Percentiles rank a stretch among this genome's conserved stretches.
Conservation (phyloP, 306 rosid species). For the Abrus pulchellus region DNA sequence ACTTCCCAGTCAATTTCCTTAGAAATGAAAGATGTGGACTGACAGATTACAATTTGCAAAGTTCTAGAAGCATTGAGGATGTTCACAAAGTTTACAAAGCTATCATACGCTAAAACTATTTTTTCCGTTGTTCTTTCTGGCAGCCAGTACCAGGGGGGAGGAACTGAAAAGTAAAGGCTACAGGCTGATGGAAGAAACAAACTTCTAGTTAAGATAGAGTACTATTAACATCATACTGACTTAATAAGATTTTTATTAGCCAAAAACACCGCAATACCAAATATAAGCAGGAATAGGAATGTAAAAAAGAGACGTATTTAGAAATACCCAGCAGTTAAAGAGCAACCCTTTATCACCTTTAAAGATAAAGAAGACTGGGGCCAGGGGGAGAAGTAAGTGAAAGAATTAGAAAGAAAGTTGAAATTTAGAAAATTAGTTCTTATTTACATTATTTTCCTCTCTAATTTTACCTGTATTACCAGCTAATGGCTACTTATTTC, state of each 20-base stretch:
- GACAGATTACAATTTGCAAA: slow-evolving; percentile 12
- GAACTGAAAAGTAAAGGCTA: slow-evolving; percentile 17
- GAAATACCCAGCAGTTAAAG: background rate
- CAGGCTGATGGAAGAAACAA: slow-evolving; percentile 22
- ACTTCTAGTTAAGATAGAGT: slow-evolving; percentile 22
- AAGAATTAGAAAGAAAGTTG: slow-evolving; percentile 9
- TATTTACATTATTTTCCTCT: background rate
- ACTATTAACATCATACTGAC: slow-evolving; percentile 8
- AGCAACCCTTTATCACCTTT: slow-evolving; percentile 8
- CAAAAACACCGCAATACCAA: slow-evolving; percentile 28
- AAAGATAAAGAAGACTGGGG: background rate
- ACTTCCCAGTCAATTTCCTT: slow-evolving; percentile 43
- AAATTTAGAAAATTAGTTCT: background rate
- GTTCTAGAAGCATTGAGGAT: slow-evolving; percentile 33
- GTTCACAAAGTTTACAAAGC: slow-evolving; percentile 26
- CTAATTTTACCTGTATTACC: background rate
- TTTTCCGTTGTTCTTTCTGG: background rate
- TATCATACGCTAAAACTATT: slow-evolving; percentile 19
- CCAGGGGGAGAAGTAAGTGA: background rate
- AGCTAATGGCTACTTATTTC: background rate
- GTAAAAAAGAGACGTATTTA: background rate
- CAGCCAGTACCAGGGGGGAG: background rate
- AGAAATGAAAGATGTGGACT: slow-evolving; percentile 16
- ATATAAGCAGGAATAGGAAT: background rate
- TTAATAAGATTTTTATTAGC: slow-evolving; percentile 7